Evolutionary conservation across 495 filamentous ascomycete species (phyloP).

Genomic region (Hypoxylon fuscum): DNA sequence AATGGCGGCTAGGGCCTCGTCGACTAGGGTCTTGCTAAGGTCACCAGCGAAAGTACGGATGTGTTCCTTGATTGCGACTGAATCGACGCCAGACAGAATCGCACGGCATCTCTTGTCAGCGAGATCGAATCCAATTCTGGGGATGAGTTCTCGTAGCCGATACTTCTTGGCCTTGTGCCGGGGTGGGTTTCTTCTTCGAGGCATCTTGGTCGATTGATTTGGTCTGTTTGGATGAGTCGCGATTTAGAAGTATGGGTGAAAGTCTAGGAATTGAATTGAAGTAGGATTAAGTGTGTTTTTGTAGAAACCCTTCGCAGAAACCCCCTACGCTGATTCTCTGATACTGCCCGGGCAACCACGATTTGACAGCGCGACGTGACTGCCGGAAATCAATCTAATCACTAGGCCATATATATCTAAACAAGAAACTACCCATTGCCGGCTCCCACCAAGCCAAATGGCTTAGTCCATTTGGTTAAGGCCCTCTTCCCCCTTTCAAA

Average conservation of each 20-base stretch:
- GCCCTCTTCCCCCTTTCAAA: background rate
- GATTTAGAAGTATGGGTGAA: too few species aligned
- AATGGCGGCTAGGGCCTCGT: background rate
- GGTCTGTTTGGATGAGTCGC: background rate
- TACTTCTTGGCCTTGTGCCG: background rate
- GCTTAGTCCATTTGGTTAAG: constrained; percentile 1
- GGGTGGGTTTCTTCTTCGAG: constrained; percentile 1
- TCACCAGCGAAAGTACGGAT: constrained; percentile 2
- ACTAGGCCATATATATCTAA: background rate
- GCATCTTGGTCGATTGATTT: background rate
- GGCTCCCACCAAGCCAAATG: background rate
- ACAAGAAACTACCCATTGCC: background rate
- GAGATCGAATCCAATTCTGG: constrained; percentile 4
- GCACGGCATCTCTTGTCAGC: constrained; percentile 5
- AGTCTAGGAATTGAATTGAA: too few species aligned
- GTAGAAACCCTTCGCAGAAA: too few species aligned
- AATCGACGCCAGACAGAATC: constrained; percentile 1
- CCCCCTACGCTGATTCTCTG: too few species aligned
- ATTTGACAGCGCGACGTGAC: too few species aligned
- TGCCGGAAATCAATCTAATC: too few species aligned
- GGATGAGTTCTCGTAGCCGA: background rate
- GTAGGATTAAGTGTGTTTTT: too few species aligned
- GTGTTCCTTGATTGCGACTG: background rate
- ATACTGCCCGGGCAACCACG: too few species aligned
- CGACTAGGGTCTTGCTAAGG: background rate